Base-by-base conservation (phyloP, 176 grass and related monocot species). In the Poa annua region DNA sequence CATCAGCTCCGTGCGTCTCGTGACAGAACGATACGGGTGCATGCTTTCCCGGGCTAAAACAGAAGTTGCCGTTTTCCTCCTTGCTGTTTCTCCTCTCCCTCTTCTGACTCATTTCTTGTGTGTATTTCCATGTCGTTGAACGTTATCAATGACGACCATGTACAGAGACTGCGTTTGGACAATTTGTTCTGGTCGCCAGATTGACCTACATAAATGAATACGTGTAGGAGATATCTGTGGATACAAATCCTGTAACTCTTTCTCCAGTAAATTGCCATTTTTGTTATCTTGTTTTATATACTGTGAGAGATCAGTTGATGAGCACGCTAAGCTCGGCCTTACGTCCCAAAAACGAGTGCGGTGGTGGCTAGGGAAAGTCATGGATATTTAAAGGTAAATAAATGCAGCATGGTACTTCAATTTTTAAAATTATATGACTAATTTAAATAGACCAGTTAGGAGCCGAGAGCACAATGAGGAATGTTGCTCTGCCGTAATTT, bases 1-100 rank as follows among this genome's bases (percentile, higher is more conserved):
- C 88, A 52, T 85, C 82, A 76, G 20, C 33, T 67, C 26, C 47
- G 0, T 38, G 0, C 9, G 6, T 67, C 78, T 80, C 78, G 61
- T 61, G 25, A 60, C 80, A 15, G 15, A 55, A 34, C 35, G 38
- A 2, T 8, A 7, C 1, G 35, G 71, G 38, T 39, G n/a, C n/a
- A n/a, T n/a, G 80, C 14, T 5, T 21, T 4, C n/a, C 79, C 65
- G 47, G 39, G 68, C 48, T 68, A 36, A 50, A 52, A 22, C 16
- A 61, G 4, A 52, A 21, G 44, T n/a, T 45, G 14, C 2, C n/a
- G 2, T 73, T 59, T 60, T 11, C 54, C 13, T 34, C 51, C 62
- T 34, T 32, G 38, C n/a, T n/a, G 29, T 33, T 63, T 15, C 19
- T 21, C 33, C 2, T 13, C 13, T 51, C 10, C 7, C 7, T 15